Base-by-base conservation (phyloP, 306 rosid species). In the Argentina anserina region DNA sequence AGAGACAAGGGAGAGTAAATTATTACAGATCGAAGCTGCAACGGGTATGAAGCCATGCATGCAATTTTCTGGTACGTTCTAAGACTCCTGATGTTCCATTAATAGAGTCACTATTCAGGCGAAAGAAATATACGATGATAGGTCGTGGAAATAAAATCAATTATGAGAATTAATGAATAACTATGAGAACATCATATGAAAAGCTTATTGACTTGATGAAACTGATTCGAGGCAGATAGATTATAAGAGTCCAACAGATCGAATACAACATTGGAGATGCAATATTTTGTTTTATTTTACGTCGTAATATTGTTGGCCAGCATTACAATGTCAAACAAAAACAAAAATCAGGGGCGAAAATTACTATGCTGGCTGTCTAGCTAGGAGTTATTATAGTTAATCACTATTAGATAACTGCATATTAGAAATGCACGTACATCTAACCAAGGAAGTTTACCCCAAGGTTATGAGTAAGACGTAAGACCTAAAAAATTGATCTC, bases 1-100 rank as follows among this genome's bases (percentile, higher is more conserved):
- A 89, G 37, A 93, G 96, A 89, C 63, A 68, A 93, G 90, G 39
- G 58, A n/a, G 98, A 86, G 83, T 93, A 89, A 13, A 79, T 0
- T 50, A n/a, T 90, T 90, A 13, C n/a, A n/a, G n/a, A n/a, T n/a
- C n/a, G 98, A 93, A 79, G 96, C 98, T 76, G 86, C 96, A 52
- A 93, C 76, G 2, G 96, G 79, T 21, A 89, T 77, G 87, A 89
- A 84, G 58, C 97, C 93, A 90, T 1, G 43, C 26, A 8, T 52
- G 28, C 58, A 40, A 61, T 82, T 81, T 62, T 87, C 86, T 21
- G n/a, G n/a, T n/a, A n/a, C 65, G 26, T 47, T 41, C 73, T 3
- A 92, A 76, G 47, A 86, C 70, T 70, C 86, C 85, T 5, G 83
- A 45, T 18, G 96, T 87, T 15, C 79, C 83, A 13, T 71, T 82